These are phyloP conservation scores for Russula brevipes DNA, from an alignment of 768 basidiomycete species.

Conservation along the genomic window DNA sequence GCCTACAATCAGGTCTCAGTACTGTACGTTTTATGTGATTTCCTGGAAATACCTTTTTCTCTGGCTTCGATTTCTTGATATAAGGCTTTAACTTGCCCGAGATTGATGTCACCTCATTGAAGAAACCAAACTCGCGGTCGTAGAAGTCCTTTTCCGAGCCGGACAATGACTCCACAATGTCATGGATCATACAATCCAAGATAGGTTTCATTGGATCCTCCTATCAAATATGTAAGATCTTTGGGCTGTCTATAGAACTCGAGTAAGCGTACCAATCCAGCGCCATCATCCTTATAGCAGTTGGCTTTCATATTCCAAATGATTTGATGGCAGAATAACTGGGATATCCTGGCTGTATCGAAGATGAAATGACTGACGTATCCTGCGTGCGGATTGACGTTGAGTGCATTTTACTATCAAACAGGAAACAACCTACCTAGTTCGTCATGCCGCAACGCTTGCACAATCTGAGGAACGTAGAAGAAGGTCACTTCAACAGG, in stretches of 20 bases:
- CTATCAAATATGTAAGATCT: constrained; percentile 37
- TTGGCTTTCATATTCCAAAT: constrained; percentile 99
- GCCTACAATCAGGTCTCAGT: constrained; percentile 47
- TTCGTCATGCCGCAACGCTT: constrained; percentile 86
- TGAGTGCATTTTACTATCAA: not conserved
- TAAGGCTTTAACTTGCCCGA: constrained; percentile 96
- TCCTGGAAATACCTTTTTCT: constrained; percentile 73
- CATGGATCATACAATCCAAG: constrained; percentile 80
- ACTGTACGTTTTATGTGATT: not conserved
- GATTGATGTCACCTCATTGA: constrained; percentile 94
- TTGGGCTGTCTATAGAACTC: not conserved
- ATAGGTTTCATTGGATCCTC: constrained; percentile 93
- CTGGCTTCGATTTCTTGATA: constrained; percentile 90
- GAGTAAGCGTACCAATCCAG: constrained; percentile 57
- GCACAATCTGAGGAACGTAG: constrained; percentile 98
- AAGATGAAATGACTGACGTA: constrained; percentile 95
- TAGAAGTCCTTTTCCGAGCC: constrained; percentile 87
- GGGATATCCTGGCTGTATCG: constrained; percentile 95
- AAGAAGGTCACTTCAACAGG: constrained; percentile 95
- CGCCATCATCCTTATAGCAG: constrained; percentile 86
- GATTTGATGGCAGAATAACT: constrained; percentile 97
- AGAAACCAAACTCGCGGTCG: constrained; percentile 92
- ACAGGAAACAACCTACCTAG: constrained; percentile 50
- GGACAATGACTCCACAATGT: constrained; percentile 79
- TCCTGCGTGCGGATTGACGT: constrained; percentile 41